These are phyloP conservation scores for Blastobotrys aristatus DNA, from an alignment of 1,139 yeast species.

Conservation along the genomic window DNA sequence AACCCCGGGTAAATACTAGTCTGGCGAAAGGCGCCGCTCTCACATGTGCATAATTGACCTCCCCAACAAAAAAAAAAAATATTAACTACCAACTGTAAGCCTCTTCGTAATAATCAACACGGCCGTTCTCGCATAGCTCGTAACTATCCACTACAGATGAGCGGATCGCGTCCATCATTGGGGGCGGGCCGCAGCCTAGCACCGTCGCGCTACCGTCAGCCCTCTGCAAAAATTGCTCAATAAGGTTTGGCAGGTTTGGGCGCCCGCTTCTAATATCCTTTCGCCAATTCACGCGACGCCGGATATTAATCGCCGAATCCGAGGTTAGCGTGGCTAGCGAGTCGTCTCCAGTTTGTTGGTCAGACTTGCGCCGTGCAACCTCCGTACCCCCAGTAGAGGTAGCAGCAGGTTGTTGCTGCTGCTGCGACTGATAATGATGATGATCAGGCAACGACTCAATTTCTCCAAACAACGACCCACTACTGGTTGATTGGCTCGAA, in stretches of 20 bases:
- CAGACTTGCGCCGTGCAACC: background rate
- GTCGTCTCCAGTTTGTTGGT: background rate
- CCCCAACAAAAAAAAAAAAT: background rate
- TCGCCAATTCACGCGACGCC: constrained; percentile 12
- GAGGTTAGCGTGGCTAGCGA: too few species aligned
- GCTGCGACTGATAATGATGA: background rate
- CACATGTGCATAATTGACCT: constrained; percentile 4
- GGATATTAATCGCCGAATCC: background rate
- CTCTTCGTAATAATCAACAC: constrained; percentile 37
- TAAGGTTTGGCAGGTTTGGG: constrained; percentile 25
- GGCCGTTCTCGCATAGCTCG: constrained; percentile 30
- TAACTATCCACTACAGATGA: constrained; percentile 27
- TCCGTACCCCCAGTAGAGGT: background rate
- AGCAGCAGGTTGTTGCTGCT: background rate
- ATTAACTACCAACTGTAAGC: constrained; percentile 34
- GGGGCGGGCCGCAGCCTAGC: constrained; percentile 37
- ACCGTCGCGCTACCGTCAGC: constrained; percentile 34
- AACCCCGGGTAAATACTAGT: background rate
- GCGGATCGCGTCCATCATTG: constrained; percentile 35
- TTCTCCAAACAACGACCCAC: background rate
- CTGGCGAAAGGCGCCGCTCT: background rate
- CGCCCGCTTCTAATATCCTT: constrained; percentile 21
- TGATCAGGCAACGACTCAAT: constrained; percentile 1
- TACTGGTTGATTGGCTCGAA: background rate
- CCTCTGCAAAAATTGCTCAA: constrained; percentile 24